Evolutionary conservation across 108 stramenopile species (phyloP).

Genomic region (Cylindrotheca closterium): DNA sequence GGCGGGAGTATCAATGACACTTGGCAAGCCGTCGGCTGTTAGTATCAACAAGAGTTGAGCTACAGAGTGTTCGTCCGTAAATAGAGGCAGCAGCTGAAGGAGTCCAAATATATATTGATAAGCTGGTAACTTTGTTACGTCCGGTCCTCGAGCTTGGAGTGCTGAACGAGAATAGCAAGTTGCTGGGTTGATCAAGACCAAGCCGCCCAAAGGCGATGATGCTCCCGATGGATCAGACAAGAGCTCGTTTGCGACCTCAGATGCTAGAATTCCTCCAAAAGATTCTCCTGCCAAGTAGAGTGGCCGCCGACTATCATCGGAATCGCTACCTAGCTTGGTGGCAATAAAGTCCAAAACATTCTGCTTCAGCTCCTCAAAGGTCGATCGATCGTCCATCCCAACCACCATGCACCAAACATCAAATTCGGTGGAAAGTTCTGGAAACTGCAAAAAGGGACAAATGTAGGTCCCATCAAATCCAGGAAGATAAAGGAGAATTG

Average conservation of each 20-base stretch:
- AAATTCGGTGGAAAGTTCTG: conserved; percentile 71
- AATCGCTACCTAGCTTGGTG: too few relatives aligned
- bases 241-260: conserved; percentile 56
- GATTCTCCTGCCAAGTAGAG: conserved; percentile 84
- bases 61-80: conserved; percentile 66
- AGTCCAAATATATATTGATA: conserved; percentile 54
- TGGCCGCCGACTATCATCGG: conserved; percentile 25
- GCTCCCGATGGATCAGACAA: conserved; percentile 19
- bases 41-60: conserved; percentile 70
- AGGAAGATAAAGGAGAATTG: conserved; percentile 79
- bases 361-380: conserved; percentile 66
- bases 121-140: conserved; percentile 48
- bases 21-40: conserved; percentile 66
- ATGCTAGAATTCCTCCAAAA: conserved; percentile 83
- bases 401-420: conserved; percentile 77
- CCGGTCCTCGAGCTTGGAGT: conserved; percentile 63
- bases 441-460: conserved; percentile 80
- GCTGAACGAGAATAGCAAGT: conserved; percentile 78
- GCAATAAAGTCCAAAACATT: conserved; percentile 47
- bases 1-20: conserved; percentile 63
- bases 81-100: conserved; percentile 62
- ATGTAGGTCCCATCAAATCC: conserved; percentile 88
- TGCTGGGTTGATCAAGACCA: conserved; percentile 82
- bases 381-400: conserved; percentile 73
- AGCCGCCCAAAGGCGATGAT: conserved; percentile 23